A percentile compares a stretch with the other conserved stretches of the same genome.
Conservation (phyloP, 192 early-diverging fungal genomes). For the Backusella macrospora region DNA sequence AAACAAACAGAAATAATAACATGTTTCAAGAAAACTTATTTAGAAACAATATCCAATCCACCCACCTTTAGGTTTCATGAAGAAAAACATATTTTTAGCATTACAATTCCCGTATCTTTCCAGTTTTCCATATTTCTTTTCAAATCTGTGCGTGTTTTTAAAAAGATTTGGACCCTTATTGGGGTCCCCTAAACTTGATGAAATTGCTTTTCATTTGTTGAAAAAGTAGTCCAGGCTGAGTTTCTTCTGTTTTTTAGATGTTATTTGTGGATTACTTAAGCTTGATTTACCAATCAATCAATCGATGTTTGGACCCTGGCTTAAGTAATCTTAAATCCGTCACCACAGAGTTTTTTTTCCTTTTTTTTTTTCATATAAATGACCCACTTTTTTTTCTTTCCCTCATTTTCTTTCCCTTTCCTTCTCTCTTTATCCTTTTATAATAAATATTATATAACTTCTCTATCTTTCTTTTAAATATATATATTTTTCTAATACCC, state of each 20-base stretch:
- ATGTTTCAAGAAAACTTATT: constrained; percentile 17
- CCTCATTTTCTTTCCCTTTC: neutral
- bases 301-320: constrained; percentile 4
- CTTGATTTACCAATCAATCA: neutral
- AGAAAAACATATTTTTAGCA: neutral
- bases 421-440: too few species aligned
- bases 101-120: neutral
- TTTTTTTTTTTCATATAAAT: constrained; percentile 4
- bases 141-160: neutral
- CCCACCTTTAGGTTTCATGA: neutral
- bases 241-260: neutral
- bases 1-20: constrained; percentile 1
- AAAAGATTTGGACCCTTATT: neutral
- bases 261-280: constrained; percentile 4
- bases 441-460: too few species aligned
- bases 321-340: constrained; percentile 9
- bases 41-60: neutral
- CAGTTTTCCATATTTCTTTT: constrained; percentile 7
- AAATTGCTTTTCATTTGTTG: neutral
- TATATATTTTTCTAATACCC: neutral
- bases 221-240: neutral
- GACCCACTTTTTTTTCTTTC: constrained; percentile 8
- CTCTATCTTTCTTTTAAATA: neutral
- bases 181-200: neutral
- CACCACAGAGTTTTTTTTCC: neutral